Conservation (phyloP, 495 filamentous ascomycete species). For the Aspergillus sparsus region DNA sequence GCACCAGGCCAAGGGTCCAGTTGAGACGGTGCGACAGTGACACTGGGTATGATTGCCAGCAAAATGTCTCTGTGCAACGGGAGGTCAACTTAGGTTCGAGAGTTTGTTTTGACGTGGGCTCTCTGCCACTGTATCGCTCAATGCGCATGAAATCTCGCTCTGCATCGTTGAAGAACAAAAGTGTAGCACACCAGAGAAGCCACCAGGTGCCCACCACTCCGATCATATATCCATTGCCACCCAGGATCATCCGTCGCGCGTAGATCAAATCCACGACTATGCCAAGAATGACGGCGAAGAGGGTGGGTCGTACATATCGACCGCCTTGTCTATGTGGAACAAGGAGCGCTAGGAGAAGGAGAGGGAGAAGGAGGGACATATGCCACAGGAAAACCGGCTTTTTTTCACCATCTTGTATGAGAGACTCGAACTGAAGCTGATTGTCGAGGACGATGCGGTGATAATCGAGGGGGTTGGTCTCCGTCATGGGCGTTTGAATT, state of each 20-base stretch:
- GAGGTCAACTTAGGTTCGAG: background rate
- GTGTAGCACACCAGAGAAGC: constrained; percentile 60
- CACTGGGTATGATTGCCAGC: constrained; percentile 75
- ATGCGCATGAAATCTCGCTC: constrained; percentile 70
- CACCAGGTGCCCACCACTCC: constrained; percentile 68
- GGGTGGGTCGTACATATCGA: constrained; percentile 47
- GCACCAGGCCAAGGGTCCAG: constrained; percentile 70
- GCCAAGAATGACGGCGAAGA: constrained; percentile 54
- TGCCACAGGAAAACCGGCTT: constrained; percentile 46
- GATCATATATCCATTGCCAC: constrained; percentile 64
- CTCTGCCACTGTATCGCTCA: constrained; percentile 31
- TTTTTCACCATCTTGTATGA: constrained; percentile 34
- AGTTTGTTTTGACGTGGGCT: background rate
- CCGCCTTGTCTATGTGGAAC: constrained; percentile 31
- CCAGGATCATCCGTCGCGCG: constrained; percentile 52
- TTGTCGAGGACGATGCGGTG: constrained; percentile 20
- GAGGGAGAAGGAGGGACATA: constrained; percentile 29
- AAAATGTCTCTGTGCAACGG: constrained; percentile 18
- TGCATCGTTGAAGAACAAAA: constrained; percentile 64
- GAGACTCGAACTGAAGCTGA: constrained; percentile 22
- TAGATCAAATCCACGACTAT: constrained; percentile 43
- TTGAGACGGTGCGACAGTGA: constrained; percentile 62
- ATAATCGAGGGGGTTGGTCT: constrained; percentile 20
- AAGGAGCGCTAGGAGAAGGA: constrained; percentile 38
- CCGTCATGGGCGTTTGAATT: constrained; percentile 24